Evolutionary conservation across 2,329 filamentous ascomycete species (phyloP), one percentile per base, ranked within the genome.

Genomic region (Clarireedia paspali): DNA sequence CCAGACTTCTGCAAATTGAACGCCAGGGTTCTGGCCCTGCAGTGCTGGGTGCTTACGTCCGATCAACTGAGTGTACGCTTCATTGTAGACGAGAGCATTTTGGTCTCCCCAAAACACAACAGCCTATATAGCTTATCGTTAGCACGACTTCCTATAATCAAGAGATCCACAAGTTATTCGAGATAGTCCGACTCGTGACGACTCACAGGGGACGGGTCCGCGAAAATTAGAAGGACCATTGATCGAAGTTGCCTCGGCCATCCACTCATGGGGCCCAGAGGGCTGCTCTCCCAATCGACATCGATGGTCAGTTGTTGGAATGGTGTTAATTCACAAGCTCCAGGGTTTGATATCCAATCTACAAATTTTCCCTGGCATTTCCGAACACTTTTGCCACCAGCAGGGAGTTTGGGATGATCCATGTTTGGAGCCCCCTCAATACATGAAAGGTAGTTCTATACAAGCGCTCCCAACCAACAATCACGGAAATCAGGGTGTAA

Each of bases 201-300:
- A 36, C 50, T 53, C 50, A 53, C 50, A 1, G 86, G 84, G 64
- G 88, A 82, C 6, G 87, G 86, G 59, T 82, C 87, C 24, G 81
- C 84, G 87, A 92, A 90, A 63, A 92, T 81, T 44, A 92, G 71
- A 67, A 90, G 91, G 40, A 86, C 84, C 81, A 91, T 87, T 60
- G 83, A 81, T 47, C 89, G 79, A 53, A 94, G 73, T 62, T 90
- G 86, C 47, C 87, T 79, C 49, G 91, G 72, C 63, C 89, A 86
- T 10, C 79, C 71, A 47, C 30, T 50, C 39, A 92, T 89, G 0
- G 87, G 85, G 0, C 89, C 89, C 1, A 94, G 73, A 1, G 84
- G 74, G 2, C 89, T 92, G 0, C 78, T 74, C 1, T 78, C 78
- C 88, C 89, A 94, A 68, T 91, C 84, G 17, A 85, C 70, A 24